These are phyloP conservation scores for Pelargonium australe DNA, from an alignment of 441 rosid genomes.

Conservation along the genomic window DNA sequence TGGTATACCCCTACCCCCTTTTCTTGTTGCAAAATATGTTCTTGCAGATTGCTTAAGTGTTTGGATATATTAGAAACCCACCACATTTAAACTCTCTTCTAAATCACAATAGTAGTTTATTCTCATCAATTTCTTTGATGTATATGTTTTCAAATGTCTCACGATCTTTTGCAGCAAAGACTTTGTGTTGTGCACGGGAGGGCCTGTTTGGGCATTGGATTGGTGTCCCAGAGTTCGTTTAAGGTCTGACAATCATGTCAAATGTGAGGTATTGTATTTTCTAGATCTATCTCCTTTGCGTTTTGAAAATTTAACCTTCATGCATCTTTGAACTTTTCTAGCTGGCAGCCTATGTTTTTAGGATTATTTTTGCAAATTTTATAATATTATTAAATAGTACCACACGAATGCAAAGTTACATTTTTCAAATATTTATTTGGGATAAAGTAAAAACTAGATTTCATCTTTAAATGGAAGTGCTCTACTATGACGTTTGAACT, in stretches of 20 bases:
- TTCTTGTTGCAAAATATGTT: neutral
- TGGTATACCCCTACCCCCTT: neutral
- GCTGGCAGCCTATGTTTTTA: too few relatives aligned
- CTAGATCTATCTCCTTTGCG: neutral
- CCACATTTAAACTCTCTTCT: constrained; percentile 3
- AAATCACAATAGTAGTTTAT: neutral
- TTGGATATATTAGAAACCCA: constrained; percentile 1
- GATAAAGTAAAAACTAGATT: constrained; percentile 6
- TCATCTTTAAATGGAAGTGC: neutral
- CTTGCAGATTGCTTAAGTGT: neutral
- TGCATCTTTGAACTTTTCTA: too few relatives aligned
- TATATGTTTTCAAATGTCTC: constrained; percentile 12
- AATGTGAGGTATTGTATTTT: constrained; percentile 53
- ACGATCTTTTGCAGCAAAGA: constrained; percentile 55
- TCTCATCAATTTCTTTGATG: neutral
- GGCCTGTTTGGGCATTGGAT: constrained; percentile 87
- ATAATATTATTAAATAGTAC: too few relatives aligned
- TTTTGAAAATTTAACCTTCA: neutral
- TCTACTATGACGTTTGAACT: neutral
- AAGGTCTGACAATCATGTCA: constrained; percentile 38
- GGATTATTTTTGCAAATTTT: too few relatives aligned
- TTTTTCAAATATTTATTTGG: neutral
- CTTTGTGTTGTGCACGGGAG: constrained; percentile 78
- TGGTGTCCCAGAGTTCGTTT: constrained; percentile 74
- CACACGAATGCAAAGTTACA: too few relatives aligned